These are phyloP conservation scores for Berberis vulgaris DNA, from an alignment of 164 flowering plant genomes.

Conservation along the genomic window DNA sequence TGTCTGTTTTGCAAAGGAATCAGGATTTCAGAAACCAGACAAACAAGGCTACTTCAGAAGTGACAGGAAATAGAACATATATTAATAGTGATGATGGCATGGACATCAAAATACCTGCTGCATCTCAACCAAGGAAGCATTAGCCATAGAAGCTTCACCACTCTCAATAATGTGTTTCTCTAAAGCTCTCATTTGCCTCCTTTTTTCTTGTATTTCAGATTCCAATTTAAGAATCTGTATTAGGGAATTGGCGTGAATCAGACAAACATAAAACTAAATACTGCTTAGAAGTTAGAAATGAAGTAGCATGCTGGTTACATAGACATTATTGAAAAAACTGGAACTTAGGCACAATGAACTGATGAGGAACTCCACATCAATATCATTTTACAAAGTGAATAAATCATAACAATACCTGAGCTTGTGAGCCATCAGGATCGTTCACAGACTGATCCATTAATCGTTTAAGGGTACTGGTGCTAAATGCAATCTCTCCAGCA, in stretches of 20 bases:
- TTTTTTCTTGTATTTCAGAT: conserved; percentile 77
- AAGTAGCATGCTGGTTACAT: neutral
- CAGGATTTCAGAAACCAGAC: no score
- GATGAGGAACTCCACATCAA: no score
- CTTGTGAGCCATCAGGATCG: no score
- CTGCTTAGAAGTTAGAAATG: neutral
- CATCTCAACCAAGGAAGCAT: conserved; percentile 83
- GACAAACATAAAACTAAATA: neutral
- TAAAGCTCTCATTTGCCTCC: conserved; percentile 61
- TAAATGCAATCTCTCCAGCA: conserved; percentile 97
- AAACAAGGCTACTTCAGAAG: conserved; percentile 13
- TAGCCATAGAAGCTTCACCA: conserved; percentile 79
- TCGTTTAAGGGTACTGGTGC: conserved; percentile 29
- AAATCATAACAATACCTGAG: no score
- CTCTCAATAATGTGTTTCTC: conserved; percentile 78
- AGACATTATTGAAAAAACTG: no score
- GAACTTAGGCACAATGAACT: no score
- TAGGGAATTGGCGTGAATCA: conserved; percentile 3
- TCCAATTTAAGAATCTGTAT: conserved; percentile 79
- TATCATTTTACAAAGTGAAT: no score
- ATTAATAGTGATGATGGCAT: no score
- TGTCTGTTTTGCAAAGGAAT: conserved; percentile 35
- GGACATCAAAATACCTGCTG: conserved; percentile 61
- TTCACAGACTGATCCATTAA: no score
- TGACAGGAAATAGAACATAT: conserved; percentile 29